Percentiles rank a stretch among this genome's conserved stretches.
These are phyloP conservation scores for Poa pratensis DNA, from an alignment of 176 grass and related monocot genomes.

Conservation along the genomic window DNA sequence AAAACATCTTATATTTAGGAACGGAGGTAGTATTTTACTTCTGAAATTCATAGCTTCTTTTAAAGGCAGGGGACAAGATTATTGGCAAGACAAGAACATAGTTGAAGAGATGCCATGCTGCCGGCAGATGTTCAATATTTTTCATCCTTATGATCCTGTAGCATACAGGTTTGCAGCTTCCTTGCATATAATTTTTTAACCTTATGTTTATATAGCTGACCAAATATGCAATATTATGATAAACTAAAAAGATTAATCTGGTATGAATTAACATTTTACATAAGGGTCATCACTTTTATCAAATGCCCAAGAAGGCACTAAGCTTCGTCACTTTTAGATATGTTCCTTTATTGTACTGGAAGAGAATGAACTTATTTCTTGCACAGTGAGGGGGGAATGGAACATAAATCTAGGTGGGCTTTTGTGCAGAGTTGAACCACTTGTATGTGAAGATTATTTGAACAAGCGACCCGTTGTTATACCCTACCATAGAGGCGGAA, in stretches of 20 bases:
- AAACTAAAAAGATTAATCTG: constrained; percentile 6
- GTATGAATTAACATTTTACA: constrained; percentile 21
- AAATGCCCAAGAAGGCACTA: not conserved
- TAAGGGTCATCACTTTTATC: not conserved
- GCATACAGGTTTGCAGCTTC: constrained; percentile 78
- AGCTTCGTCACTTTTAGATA: constrained; percentile 8
- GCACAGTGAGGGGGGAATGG: constrained; percentile 53
- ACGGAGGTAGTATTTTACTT: not conserved
- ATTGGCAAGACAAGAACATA: constrained; percentile 91
- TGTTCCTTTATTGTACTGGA: constrained; percentile 44
- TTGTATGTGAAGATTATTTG: constrained; percentile 93
- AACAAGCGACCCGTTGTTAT: constrained; percentile 81
- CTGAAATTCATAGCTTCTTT: constrained; percentile 48
- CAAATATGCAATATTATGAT: constrained; percentile 25
- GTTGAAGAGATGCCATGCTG: constrained; percentile 95
- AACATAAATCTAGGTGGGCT: constrained; percentile 63
- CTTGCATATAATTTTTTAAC: constrained; percentile 12
- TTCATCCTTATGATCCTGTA: constrained; percentile 98
- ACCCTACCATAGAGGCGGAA: constrained; percentile 97
- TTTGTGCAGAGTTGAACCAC: constrained; percentile 95
- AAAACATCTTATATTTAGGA: too few species aligned
- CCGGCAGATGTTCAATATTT: constrained; percentile 93
- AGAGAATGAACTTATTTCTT: constrained; percentile 50
- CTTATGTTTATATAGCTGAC: constrained; percentile 5
- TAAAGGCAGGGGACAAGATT: constrained; percentile 78